Evolutionary conservation across 2,329 filamentous ascomycete species (phyloP).

Genomic region (Fusarium fracticaudum): DNA sequence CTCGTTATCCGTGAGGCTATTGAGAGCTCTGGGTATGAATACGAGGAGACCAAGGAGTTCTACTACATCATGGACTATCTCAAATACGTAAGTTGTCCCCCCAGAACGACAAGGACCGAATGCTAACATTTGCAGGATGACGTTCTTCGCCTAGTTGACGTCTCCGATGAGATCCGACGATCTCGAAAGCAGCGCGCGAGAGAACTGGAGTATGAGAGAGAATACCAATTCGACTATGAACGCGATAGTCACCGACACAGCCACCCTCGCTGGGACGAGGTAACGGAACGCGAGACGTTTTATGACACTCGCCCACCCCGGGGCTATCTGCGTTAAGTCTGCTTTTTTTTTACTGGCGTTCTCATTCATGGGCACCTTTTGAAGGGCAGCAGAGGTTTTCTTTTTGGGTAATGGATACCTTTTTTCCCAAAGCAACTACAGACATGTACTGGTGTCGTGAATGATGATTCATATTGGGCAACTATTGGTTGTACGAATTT

Average conservation of each 20-base stretch:
- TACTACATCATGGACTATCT: constrained; percentile 96
- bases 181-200: constrained; percentile 62
- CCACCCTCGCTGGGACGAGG: constrained; percentile 62
- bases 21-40: constrained; percentile 84
- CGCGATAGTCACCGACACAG: constrained; percentile 51
- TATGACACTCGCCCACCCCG: constrained; percentile 62
- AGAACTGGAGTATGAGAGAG: constrained; percentile 68
- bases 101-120: neutral
- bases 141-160: constrained; percentile 81
- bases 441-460: constrained; percentile 19
- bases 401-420: constrained; percentile 26
- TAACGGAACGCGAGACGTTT: constrained; percentile 74
- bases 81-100: constrained; percentile 73
- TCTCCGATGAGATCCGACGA: constrained; percentile 83
- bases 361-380: constrained; percentile 16
- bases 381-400: constrained; percentile 8
- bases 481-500: constrained; percentile 31
- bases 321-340: constrained; percentile 41
- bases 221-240: constrained; percentile 63
- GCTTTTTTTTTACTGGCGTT: constrained; percentile 32
- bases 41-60: constrained; percentile 87
- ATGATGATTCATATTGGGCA: constrained; percentile 18
- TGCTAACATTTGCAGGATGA: constrained; percentile 71
- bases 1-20: constrained; percentile 88
- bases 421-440: constrained; percentile 19